These are phyloP conservation scores for Wallacemonas collosoma DNA, from an alignment of 208 protist species.

Conservation along the genomic window DNA sequence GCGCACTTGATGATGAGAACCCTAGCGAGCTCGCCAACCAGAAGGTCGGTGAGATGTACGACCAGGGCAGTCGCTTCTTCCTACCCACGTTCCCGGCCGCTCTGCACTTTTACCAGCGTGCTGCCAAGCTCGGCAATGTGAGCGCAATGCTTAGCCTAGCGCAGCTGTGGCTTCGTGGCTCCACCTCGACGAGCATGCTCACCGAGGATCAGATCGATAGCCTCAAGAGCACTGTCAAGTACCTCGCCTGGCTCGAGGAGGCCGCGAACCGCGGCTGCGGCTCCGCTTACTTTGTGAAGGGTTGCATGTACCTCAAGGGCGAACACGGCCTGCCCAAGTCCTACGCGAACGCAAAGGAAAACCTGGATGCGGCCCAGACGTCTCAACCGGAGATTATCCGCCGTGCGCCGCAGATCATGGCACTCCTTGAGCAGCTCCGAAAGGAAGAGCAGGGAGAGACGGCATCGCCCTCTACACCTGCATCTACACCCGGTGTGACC, in stretches of 20 bases:
- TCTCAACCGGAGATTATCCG: slow-evolving; percentile 69
- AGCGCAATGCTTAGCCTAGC: slow-evolving; percentile 85
- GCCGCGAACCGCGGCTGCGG: slow-evolving; percentile 85
- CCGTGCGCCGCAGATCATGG: slow-evolving; percentile 60
- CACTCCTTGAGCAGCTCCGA: slow-evolving; percentile 68
- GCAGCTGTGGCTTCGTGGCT: slow-evolving; percentile 81
- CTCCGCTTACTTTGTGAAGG: slow-evolving; percentile 86
- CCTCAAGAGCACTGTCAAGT: slow-evolving; percentile 68
- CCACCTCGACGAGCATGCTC: slow-evolving; percentile 69
- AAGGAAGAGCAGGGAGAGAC: slow-evolving; percentile 48
- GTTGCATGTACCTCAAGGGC: slow-evolving; percentile 84
- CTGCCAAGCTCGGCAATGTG: slow-evolving; percentile 77
- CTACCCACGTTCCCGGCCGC: slow-evolving; percentile 86
- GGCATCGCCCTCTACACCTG: not conserved
- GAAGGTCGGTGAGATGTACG: slow-evolving; percentile 85
- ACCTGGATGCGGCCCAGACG: slow-evolving; percentile 59
- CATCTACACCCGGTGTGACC: slow-evolving; percentile 2
- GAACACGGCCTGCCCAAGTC: slow-evolving; percentile 79
- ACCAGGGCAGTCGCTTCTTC: slow-evolving; percentile 82
- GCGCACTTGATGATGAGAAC: slow-evolving; percentile 71
- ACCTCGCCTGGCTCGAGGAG: slow-evolving; percentile 85
- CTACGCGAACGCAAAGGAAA: slow-evolving; percentile 72
- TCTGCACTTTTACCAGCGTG: slow-evolving; percentile 90
- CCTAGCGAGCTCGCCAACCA: slow-evolving; percentile 68
- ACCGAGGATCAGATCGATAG: slow-evolving; percentile 66